Base-by-base conservation (phyloP, 805 yeast species). In the Kurtzmaniella fragi region DNA sequence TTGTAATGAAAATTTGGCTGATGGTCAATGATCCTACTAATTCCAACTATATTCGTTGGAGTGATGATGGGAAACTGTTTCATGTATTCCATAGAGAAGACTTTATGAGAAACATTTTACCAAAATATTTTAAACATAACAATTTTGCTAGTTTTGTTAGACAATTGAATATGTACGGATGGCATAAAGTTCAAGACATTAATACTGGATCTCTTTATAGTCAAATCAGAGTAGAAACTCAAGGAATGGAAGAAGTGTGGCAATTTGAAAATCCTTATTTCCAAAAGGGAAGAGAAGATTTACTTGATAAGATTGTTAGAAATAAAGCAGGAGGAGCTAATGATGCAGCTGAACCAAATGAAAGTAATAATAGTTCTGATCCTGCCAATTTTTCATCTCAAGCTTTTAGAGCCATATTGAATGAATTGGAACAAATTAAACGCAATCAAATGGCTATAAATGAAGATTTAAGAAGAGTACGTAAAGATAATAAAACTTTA, bases 161-260 rank as follows among this genome's bases (percentile, higher is more conserved):
- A 45, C 99, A 91, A 58, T 71, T 91, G 53, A 91, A 91, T 63
- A 91, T 93, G 99, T 93, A 93, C 58, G 99, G 99, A 9, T 93
- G 97, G 96, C 98, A 90, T 67, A 93, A 93, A 62, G 93, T 93
- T 3, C 99, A 93, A 62, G 98, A 93, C 61, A 79, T 90, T 16
- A 84, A 67, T 41, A 75, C 84, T 17, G 97, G 95, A 2, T 75
- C 90, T 4, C 62, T 80, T 42, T 36, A 36, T 14, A 71, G 50
- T 34, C 48, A 44, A 39, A 42, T 45, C 4, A 55, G 55, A 34
- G 28, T n/a, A 7, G 29, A 23, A n/a, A 27, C 17, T 10, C 30
- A 29, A 13, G 42, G 41, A n/a, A 63, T 64, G 31, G 96, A 90
- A 41, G 98, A 93, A 53, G 75, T 80, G 40, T 83, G 90, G 85